Evolutionary conservation across 176 grass and related monocot genomes (phyloP).

Genomic region (Aegilops longissima): DNA sequence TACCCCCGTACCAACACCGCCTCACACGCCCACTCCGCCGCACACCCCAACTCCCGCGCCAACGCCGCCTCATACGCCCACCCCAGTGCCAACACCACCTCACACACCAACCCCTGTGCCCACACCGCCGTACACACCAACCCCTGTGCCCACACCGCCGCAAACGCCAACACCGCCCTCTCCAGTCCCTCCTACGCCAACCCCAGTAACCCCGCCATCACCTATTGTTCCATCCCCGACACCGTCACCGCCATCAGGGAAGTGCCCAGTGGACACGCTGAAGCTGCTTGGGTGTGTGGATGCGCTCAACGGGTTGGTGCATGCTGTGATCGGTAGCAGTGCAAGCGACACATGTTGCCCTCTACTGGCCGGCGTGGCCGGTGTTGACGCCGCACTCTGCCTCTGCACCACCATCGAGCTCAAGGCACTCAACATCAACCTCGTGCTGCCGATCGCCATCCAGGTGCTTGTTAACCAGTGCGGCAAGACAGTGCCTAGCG

Average conservation of each 20-base stretch:
- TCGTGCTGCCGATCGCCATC: conserved; percentile 71
- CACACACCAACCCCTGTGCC: neutral
- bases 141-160: neutral
- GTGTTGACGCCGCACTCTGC: conserved; percentile 70
- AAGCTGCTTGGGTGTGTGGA: conserved; percentile 76
- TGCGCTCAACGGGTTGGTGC: conserved; percentile 54
- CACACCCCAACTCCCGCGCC: neutral
- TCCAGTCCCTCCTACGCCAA: neutral
- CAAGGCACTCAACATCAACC: conserved; percentile 45
- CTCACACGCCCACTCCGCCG: neutral
- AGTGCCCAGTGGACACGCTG: conserved; percentile 71
- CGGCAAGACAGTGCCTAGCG: conserved; percentile 55
- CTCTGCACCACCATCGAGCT: conserved; percentile 78
- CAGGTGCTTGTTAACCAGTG: conserved; percentile 73
- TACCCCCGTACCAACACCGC: neutral
- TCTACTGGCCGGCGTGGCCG: conserved; percentile 53
- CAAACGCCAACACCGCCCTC: neutral
- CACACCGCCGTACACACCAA: neutral
- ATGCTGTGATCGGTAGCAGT: conserved; percentile 20
- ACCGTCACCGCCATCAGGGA: conserved; percentile 11
- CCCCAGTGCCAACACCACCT: neutral
- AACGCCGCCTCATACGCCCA: neutral
- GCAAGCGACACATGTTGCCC: conserved; percentile 49
- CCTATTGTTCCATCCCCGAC: neutral
- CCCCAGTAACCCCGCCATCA: neutral